Conservation (phyloP, 495 filamentous ascomycete species). For the Aspergillus funiculosus region DNA sequence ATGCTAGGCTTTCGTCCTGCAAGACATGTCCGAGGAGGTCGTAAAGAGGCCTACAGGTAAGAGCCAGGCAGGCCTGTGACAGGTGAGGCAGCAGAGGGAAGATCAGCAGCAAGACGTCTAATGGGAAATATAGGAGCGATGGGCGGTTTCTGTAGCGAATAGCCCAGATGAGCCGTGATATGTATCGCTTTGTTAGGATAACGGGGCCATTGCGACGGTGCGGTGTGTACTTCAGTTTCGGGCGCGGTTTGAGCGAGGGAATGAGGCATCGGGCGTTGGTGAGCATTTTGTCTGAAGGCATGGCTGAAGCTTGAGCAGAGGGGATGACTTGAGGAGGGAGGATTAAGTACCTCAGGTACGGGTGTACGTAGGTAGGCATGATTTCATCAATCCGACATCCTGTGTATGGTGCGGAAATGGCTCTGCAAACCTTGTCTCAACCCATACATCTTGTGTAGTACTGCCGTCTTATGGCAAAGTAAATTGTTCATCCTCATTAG, state of each 20-base stretch:
- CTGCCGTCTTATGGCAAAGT: background rate
- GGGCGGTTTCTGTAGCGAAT: background rate
- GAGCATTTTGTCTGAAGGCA: constrained; percentile 2
- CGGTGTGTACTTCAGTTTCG: constrained; percentile 1
- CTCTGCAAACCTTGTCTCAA: constrained; percentile 1
- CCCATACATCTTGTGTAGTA: background rate
- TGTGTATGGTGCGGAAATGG: constrained; percentile 1
- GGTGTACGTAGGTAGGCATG: constrained; percentile 1
- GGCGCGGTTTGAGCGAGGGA: background rate
- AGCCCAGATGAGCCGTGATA: background rate
- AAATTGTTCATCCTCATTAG: background rate
- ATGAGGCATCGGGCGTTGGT: background rate
- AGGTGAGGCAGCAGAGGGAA: constrained; percentile 5
- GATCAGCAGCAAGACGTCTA: constrained; percentile 12
- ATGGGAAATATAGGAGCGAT: constrained; percentile 3
- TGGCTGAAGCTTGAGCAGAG: background rate
- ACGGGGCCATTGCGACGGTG: constrained; percentile 1
- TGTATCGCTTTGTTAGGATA: constrained; percentile 1
- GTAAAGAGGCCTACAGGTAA: constrained; percentile 16
- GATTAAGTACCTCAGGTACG: background rate
- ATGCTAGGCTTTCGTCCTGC: constrained; percentile 9
- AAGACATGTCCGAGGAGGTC: background rate
- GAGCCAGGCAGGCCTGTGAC: constrained; percentile 12
- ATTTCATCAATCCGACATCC: background rate
- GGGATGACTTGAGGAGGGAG: background rate